These are phyloP conservation scores for Jacaranda mimosifolia DNA, from an alignment of 257 asterid genomes.

Conservation along the genomic window DNA sequence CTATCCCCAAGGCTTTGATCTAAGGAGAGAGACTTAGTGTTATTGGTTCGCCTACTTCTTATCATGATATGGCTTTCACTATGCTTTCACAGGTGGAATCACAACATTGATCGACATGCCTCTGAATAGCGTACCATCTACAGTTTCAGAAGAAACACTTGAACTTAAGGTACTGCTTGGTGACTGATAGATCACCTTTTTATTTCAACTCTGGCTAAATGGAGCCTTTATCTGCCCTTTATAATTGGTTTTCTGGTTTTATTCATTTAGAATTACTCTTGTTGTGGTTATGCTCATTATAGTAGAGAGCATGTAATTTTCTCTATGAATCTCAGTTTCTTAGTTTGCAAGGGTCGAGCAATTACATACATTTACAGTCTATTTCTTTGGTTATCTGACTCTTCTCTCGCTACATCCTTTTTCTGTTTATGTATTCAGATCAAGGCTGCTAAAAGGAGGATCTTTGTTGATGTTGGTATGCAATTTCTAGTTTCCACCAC, in stretches of 20 bases:
- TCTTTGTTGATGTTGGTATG: slow-evolving; percentile 94
- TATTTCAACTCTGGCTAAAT: background rate
- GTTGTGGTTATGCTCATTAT: too few relatives aligned
- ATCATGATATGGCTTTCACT: background rate
- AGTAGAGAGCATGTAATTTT: too few relatives aligned
- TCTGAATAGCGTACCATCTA: slow-evolving; percentile 84
- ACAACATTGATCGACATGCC: slow-evolving; percentile 98
- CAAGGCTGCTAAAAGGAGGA: slow-evolving; percentile 82
- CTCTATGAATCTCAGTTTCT: too few relatives aligned
- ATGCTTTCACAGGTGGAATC: slow-evolving; percentile 74
- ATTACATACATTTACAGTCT: background rate
- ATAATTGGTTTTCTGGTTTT: background rate
- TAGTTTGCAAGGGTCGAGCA: too few relatives aligned
- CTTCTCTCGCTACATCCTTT: background rate
- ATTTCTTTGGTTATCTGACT: slow-evolving; percentile 5
- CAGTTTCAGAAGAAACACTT: slow-evolving; percentile 86
- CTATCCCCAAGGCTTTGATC: too few relatives aligned
- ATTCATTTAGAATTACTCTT: too few relatives aligned
- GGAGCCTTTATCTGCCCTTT: background rate
- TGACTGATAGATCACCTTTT: slow-evolving; percentile 10
- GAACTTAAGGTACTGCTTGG: slow-evolving; percentile 70
- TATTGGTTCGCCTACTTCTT: too few relatives aligned
- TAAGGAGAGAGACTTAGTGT: too few relatives aligned
- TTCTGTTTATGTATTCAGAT: slow-evolving; percentile 53
- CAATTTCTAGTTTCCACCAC: slow-evolving; percentile 8